Conservation (phyloP, 768 basidiomycete genomes). For the Guyanaporus albipodus region DNA sequence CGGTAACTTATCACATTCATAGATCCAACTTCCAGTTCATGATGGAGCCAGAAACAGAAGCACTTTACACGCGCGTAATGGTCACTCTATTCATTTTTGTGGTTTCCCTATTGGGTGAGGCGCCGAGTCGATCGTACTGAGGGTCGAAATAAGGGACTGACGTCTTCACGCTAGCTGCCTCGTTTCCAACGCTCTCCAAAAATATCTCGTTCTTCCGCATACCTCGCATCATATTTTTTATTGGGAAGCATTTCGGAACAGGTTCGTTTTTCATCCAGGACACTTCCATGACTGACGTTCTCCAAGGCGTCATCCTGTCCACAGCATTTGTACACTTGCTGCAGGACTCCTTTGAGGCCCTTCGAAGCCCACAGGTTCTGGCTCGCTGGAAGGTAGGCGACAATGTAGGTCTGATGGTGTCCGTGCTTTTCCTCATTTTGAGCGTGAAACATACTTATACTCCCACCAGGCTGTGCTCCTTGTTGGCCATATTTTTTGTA, state of each 20-base stretch:
- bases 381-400: constrained; percentile 47
- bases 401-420: constrained; percentile 74
- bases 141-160: background rate
- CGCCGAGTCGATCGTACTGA: background rate
- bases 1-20: background rate
- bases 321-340: constrained; percentile 82
- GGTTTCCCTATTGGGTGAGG: constrained; percentile 62
- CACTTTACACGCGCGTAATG: constrained; percentile 1
- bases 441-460: background rate
- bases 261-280: constrained; percentile 32
- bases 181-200: constrained; percentile 66
- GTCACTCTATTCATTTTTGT: constrained; percentile 45
- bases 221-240: constrained; percentile 68
- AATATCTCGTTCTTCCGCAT: constrained; percentile 51
- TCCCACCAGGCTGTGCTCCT: constrained; percentile 50
- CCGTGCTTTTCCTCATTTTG: constrained; percentile 27
- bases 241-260: constrained; percentile 87
- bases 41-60: constrained; percentile 1
- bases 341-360: constrained; percentile 67
- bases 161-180: constrained; percentile 46
- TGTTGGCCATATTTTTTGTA: constrained; percentile 70
- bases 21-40: background rate
- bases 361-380: constrained; percentile 46
- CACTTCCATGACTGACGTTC: background rate
- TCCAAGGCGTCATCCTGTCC: constrained; percentile 70